Percentiles rank a stretch among this genome's conserved stretches.
Conservation (phyloP, 768 basidiomycete genomes). For the Macrolepiota dolichaula region DNA sequence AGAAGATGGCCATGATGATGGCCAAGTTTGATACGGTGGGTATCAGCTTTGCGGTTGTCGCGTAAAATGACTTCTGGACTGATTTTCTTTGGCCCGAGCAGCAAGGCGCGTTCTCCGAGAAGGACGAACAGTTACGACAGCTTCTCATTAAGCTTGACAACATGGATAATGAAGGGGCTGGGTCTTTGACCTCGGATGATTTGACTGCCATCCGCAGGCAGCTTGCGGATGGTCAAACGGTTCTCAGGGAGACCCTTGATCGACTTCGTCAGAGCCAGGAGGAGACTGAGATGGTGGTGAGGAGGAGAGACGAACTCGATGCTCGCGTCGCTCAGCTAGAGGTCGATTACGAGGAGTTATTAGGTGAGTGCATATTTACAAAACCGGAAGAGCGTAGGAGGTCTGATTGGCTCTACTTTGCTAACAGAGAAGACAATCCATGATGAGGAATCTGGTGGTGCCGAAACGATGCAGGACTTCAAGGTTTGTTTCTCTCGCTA, state of each 20-base stretch:
- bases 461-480: constrained; percentile 84
- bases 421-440: constrained; percentile 83
- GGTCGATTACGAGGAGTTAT: constrained; percentile 93
- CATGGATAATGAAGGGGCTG: constrained; percentile 57
- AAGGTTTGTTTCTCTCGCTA: constrained; percentile 50
- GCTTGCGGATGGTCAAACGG: constrained; percentile 81
- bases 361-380: constrained; percentile 53
- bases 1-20: constrained; percentile 99
- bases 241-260: constrained; percentile 87
- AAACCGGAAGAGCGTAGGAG: background rate
- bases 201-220: constrained; percentile 81
- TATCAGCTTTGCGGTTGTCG: constrained; percentile 12
- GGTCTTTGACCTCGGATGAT: constrained; percentile 70
- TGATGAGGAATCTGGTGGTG: constrained; percentile 83
- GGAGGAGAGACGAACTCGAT: constrained; percentile 88
- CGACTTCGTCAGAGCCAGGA: constrained; percentile 87
- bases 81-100: constrained; percentile 20
- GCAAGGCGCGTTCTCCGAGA: constrained; percentile 95
- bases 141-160: constrained; percentile 82
- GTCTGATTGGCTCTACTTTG: background rate
- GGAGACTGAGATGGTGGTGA: constrained; percentile 81
- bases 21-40: constrained; percentile 94
- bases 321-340: constrained; percentile 76
- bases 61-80: constrained; percentile 2
- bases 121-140: constrained; percentile 88